Percentiles rank a stretch among this genome's conserved stretches.
phyloP scores from a whole-genome alignment of 2,329 filamentous ascomycete species.

The Fusarium dlaminii region DNA sequence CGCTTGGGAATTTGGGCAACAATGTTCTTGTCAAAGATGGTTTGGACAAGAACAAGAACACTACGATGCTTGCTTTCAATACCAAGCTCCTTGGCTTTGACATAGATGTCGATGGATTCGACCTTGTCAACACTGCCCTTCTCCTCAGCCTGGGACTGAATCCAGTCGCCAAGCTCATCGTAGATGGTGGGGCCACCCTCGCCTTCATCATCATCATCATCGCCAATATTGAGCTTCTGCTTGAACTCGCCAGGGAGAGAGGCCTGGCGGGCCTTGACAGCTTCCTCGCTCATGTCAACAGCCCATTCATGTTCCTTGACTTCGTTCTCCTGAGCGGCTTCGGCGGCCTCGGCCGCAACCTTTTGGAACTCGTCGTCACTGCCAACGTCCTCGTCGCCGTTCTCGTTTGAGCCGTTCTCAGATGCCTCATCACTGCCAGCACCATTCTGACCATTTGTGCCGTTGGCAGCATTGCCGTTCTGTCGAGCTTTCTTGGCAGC shows the following conservation, averaged over 20 bases:
- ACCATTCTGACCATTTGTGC: slow-evolving; percentile 57
- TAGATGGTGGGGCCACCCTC: slow-evolving; percentile 82
- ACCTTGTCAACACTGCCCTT: slow-evolving; percentile 81
- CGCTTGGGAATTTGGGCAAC: slow-evolving; percentile 86
- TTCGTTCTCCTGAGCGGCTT: slow-evolving; percentile 63
- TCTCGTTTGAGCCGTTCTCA: slow-evolving; percentile 60
- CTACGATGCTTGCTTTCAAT: slow-evolving; percentile 96
- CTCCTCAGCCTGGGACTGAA: slow-evolving; percentile 75
- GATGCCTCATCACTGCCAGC: slow-evolving; percentile 67
- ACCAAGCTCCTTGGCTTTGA: slow-evolving; percentile 96
- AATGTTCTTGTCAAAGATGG: slow-evolving; percentile 91
- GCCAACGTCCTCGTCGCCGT: slow-evolving; percentile 70
- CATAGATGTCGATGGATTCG: slow-evolving; percentile 89
- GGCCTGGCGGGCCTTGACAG: slow-evolving; percentile 92
- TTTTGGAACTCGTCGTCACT: slow-evolving; percentile 94
- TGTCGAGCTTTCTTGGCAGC: slow-evolving; percentile 88
- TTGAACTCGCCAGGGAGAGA: slow-evolving; percentile 95
- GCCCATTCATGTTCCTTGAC: slow-evolving; percentile 92
- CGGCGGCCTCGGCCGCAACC: slow-evolving; percentile 70
- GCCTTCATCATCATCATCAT: slow-evolving; percentile 82
- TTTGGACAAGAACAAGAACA: slow-evolving; percentile 89
- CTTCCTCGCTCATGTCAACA: slow-evolving; percentile 94
- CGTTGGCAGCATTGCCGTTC: slow-evolving; percentile 64
- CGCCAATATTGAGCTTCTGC: slow-evolving; percentile 85
- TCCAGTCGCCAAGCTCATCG: slow-evolving; percentile 93